Evolutionary conservation across 108 stramenopile genomes (phyloP).

Genomic region (Aurantiochytrium sp.): DNA sequence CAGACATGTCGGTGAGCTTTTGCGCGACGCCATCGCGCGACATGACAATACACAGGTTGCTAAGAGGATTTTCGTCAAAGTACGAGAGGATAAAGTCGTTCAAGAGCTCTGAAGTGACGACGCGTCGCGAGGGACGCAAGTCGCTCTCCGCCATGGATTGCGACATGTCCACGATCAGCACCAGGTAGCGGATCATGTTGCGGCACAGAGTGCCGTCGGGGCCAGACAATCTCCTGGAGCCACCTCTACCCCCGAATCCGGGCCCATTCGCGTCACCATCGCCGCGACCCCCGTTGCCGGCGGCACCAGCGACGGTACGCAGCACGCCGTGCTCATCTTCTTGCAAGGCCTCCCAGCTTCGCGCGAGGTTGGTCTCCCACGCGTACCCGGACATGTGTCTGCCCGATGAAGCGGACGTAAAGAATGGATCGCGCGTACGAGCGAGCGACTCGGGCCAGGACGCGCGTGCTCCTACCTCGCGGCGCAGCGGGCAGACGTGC

Average conservation of each 20-base stretch:
- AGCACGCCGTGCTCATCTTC: background rate
- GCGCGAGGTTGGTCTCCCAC: slow-evolving; percentile 6
- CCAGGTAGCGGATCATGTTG: background rate
- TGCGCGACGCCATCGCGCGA: slow-evolving; percentile 16
- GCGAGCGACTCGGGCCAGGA: no score
- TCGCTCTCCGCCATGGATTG: slow-evolving; percentile 10
- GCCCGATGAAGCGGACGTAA: no score
- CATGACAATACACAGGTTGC: background rate
- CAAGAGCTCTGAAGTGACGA: background rate
- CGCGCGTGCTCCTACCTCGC: no score
- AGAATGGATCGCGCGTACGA: no score
- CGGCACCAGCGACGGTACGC: background rate
- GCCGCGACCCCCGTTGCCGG: background rate
- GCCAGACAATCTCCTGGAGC: background rate
- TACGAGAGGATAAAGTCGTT: slow-evolving; percentile 15
- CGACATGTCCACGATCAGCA: background rate
- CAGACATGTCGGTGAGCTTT: slow-evolving; percentile 28
- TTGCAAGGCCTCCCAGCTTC: background rate
- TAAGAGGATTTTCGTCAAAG: slow-evolving; percentile 28
- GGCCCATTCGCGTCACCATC: background rate
- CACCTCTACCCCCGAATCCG: background rate
- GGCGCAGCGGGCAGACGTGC: no score
- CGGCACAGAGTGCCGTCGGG: background rate
- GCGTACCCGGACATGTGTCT: background rate
- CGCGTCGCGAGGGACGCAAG: background rate